A percentile compares a stretch with the other conserved stretches of the same genome.
Conservation (phyloP, 2,329 filamentous ascomycete species). For the Conoideocrella luteorostrata region DNA sequence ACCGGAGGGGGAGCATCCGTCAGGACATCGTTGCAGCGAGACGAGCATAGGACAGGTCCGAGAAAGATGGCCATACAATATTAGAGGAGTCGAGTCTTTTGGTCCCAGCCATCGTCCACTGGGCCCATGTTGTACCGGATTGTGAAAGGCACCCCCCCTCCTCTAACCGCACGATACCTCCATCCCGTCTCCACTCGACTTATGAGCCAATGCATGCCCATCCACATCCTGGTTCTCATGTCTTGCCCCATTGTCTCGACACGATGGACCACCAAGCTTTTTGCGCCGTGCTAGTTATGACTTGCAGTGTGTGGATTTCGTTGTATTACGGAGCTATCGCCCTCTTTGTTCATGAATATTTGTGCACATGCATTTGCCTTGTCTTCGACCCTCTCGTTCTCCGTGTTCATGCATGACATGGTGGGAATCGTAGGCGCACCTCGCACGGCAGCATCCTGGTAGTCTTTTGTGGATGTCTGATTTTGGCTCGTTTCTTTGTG, state of each 20-base stretch:
- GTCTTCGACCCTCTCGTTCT: slow-evolving; percentile 27
- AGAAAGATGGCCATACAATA: too few relatives aligned
- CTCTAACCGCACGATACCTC: slow-evolving; percentile 4
- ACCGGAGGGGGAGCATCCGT: too few relatives aligned
- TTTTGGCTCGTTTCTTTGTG: background rate
- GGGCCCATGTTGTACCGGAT: background rate
- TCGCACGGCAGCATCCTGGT: slow-evolving; percentile 12
- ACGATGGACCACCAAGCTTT: background rate
- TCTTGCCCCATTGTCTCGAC: slow-evolving; percentile 8
- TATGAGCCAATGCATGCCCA: background rate
- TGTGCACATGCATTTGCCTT: slow-evolving; percentile 16
- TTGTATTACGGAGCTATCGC: background rate
- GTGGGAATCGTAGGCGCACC: slow-evolving; percentile 15
- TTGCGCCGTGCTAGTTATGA: slow-evolving; percentile 1
- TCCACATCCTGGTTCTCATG: slow-evolving; percentile 2
- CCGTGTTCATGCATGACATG: slow-evolving; percentile 32
- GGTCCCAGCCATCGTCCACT: too few relatives aligned
- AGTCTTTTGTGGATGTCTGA: background rate
- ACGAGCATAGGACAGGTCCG: background rate
- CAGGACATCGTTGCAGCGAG: background rate
- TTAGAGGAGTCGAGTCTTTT: too few relatives aligned
- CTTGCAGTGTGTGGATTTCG: background rate
- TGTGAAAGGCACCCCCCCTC: slow-evolving; percentile 3
- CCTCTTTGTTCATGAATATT: slow-evolving; percentile 13
- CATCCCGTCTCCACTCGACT: slow-evolving; percentile 5